These are phyloP conservation scores for Cyberlindnera subsufficiens DNA, from an alignment of 805 yeast genomes.

Conservation along the genomic window DNA sequence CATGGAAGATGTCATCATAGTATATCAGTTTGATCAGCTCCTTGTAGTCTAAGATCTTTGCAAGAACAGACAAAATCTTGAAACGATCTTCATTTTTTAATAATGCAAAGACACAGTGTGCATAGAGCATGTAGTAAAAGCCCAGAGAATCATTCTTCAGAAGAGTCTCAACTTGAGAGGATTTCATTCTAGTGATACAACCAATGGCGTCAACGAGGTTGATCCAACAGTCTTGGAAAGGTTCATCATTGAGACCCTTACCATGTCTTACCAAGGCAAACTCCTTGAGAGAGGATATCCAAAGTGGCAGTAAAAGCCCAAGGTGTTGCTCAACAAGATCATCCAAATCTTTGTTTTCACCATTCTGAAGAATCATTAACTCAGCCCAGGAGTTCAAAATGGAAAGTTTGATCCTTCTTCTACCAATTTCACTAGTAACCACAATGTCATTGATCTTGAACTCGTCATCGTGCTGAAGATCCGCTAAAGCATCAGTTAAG, in stretches of 20 bases:
- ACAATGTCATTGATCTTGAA: constrained; percentile 53
- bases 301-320: constrained; percentile 59
- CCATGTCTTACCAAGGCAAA: constrained; percentile 52
- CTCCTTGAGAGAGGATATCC: constrained; percentile 75
- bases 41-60: constrained; percentile 48
- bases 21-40: constrained; percentile 56
- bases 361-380: constrained; percentile 32
- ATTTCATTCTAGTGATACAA: constrained; percentile 48
- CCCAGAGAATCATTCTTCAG: constrained; percentile 53
- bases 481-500: constrained; percentile 61
- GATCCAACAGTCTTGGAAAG: constrained; percentile 63
- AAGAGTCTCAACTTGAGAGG: constrained; percentile 36
- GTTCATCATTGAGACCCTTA: constrained; percentile 31
- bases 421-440: constrained; percentile 36
- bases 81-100: constrained; percentile 32
- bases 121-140: constrained; percentile 74
- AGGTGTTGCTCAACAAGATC: constrained; percentile 51
- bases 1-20: constrained; percentile 64
- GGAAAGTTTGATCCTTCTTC: constrained; percentile 47
- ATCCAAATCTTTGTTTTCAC: constrained; percentile 34
- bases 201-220: constrained; percentile 75
- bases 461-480: constrained; percentile 28
- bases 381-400: constrained; percentile 73
- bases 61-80: constrained; percentile 44
- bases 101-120: constrained; percentile 76